Base-by-base conservation (phyloP, 345 rosid species). In the Syzygium aqueum region DNA sequence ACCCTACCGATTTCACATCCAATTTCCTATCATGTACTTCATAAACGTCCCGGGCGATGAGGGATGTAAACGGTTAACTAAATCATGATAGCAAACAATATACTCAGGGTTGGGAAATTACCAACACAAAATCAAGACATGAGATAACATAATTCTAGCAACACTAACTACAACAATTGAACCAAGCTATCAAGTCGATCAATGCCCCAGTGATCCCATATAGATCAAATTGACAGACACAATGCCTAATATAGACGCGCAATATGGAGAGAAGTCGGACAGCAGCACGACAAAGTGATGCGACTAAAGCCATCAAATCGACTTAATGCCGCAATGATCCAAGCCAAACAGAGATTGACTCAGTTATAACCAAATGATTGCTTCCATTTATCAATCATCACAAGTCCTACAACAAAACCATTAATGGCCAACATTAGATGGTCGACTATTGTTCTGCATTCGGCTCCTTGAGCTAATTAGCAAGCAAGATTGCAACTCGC, bases 121-220 rank as follows among this genome's bases (percentile, higher is more conserved):
- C 46, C 46, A 43, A 43, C 46, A 6, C 46, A 43, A 43, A 43
- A 43, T n/a, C 73, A n/a, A 13, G 19, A 61, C 14, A 61, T 61
- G 19, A 6, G 27, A 12, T 7, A 59, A 59, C n/a, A 0, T 61
- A 61, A n/a, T 61, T n/a, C 33, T n/a, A 61, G 19, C 14, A 7
- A 61, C 33, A 6, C 73, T 6, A 8, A 61, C 37, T n/a, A 61
- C 13, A n/a, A 61, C 37, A n/a, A 37, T 61, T 8, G 37, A 14
- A 61, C 73, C 19, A n/a, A 61, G 33, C 73, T n/a, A 61, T 12
- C 33, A 5, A 59, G 73, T 61, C 33, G 1, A 61, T n/a, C 33
- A n/a, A n/a, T 61, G 78, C 78, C 6, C 0, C 22, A 16, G 23
- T 33, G 40, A 30, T 8, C 3, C 0, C 1, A 30, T 16, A 67